Evolutionary conservation across 768 basidiomycete species (phyloP), one percentile per base, ranked within the genome.

Genomic region (Mycena haematopus): DNA sequence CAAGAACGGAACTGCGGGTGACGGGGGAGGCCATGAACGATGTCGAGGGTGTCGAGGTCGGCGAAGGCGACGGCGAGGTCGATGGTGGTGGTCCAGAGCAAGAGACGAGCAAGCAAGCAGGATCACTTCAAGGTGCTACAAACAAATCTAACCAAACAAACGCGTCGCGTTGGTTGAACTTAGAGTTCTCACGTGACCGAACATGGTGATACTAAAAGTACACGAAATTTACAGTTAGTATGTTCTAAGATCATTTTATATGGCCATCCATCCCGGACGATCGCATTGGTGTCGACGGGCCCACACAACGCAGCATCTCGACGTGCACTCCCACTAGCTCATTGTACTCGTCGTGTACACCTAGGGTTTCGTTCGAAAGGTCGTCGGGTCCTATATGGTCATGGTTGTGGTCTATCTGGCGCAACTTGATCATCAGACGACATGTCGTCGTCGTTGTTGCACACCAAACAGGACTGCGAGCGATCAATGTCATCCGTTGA

Each of bases 1-100:
- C 74, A 24, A 75, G 73, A 22, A 75, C 73, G 13, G 73, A 73
- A 63, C 69, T 71, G 56, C 70, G 66, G 59, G 68, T 71, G 56
- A 60, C 66, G 60, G 57, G 70, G 63, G 71, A 63, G 17, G 71
- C 47, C 66, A 67, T 75, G 29, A 58, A 3, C 21, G 50, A 35
- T 50, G 58, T 42, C 55, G 57, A 52, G 38, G 56, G 9, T 36
- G 46, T 29, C 53, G 60, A 54, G 35, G 46, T 1, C 24, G 55
- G 42, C 51, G 62, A 36, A 21, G 42, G 17, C 40, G 52, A 40
- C 29, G 58, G 17, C 35, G 50, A 31, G 24, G 52, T n/a, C 53
- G 53, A 50, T 50, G 62, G 56, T 63, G 51, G 62, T 59, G 63
- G 63, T 55, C 55, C 53, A 33, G 55, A 65, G 49, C 42, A 62